These are phyloP conservation scores for Fusarium pseudonygamai DNA, from an alignment of 2,329 filamentous ascomycete species.

Conservation along the genomic window DNA sequence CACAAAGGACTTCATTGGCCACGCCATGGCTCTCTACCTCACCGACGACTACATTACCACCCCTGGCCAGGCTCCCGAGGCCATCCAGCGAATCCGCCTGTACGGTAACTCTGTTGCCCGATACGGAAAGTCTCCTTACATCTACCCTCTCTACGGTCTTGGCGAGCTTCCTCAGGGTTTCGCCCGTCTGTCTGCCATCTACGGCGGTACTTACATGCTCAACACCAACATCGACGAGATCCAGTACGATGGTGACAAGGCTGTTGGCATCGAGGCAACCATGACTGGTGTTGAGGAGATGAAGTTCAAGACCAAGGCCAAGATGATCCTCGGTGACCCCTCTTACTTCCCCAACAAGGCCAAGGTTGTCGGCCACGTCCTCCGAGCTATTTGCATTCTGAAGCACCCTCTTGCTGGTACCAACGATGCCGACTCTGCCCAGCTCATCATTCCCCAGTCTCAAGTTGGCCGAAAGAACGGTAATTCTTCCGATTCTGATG, in stretches of 20 bases:
- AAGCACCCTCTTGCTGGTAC: constrained; percentile 95
- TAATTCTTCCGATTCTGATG: constrained; percentile 50
- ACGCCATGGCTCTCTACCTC: constrained; percentile 96
- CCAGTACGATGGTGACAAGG: constrained; percentile 83
- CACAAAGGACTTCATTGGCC: constrained; percentile 95
- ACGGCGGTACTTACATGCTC: constrained; percentile 99
- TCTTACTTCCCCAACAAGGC: constrained; percentile 95
- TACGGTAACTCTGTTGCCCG: constrained; percentile 98
- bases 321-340: constrained; percentile 95
- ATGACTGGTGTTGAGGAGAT: constrained; percentile 92
- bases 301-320: constrained; percentile 95
- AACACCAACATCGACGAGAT: constrained; percentile 95
- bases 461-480: constrained; percentile 97
- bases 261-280: constrained; percentile 95
- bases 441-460: constrained; percentile 97
- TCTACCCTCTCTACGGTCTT: constrained; percentile 97
- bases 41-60: constrained; percentile 86
- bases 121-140: constrained; percentile 98
- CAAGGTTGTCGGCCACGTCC: constrained; percentile 85
- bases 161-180: constrained; percentile 98
- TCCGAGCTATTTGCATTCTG: constrained; percentile 97
- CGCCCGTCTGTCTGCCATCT: constrained; percentile 96
- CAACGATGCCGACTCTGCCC: constrained; percentile 86
- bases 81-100: constrained; percentile 89
- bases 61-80: constrained; percentile 79